A percentile compares a stretch with the other conserved stretches of the same genome.
Evolutionary conservation across 179 eudicot genomes (phyloP).

Genomic region (Spinacia oleracea): DNA sequence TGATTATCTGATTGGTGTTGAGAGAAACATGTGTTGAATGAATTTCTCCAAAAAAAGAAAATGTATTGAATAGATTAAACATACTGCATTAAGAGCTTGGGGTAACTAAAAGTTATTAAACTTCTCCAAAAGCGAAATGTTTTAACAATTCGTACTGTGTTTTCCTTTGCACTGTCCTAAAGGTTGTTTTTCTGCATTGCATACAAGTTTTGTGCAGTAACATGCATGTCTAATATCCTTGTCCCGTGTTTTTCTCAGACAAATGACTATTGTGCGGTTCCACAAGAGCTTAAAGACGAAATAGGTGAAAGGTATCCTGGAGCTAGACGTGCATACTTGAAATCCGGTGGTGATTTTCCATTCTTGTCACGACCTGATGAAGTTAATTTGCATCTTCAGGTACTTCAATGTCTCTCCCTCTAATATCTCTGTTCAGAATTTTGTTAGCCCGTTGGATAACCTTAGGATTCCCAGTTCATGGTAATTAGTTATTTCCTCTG

Average conservation of each 20-base stretch:
- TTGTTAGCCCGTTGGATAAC: background rate
- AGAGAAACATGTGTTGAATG: background rate
- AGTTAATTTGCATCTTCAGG: constrained; percentile 99
- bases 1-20: background rate
- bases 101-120: too few species aligned
- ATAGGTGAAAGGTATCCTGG: constrained; percentile 86
- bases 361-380: constrained; percentile 97
- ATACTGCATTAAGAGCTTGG: background rate
- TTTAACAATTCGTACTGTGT: background rate
- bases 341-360: constrained; percentile 96
- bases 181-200: background rate
- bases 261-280: constrained; percentile 79
- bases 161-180: background rate
- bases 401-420: constrained; percentile 18
- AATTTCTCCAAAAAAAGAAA: background rate
- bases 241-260: constrained; percentile 44
- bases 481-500: background rate
- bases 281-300: constrained; percentile 87
- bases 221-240: background rate
- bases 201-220: background rate
- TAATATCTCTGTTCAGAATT: background rate
- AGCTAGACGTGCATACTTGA: constrained; percentile 82
- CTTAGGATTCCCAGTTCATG: background rate
- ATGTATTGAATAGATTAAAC: background rate
- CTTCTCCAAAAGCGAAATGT: too few species aligned